phyloP scores from a whole-genome alignment of 805 yeast genomes.

The Barnettozyma wickerhamii region DNA sequence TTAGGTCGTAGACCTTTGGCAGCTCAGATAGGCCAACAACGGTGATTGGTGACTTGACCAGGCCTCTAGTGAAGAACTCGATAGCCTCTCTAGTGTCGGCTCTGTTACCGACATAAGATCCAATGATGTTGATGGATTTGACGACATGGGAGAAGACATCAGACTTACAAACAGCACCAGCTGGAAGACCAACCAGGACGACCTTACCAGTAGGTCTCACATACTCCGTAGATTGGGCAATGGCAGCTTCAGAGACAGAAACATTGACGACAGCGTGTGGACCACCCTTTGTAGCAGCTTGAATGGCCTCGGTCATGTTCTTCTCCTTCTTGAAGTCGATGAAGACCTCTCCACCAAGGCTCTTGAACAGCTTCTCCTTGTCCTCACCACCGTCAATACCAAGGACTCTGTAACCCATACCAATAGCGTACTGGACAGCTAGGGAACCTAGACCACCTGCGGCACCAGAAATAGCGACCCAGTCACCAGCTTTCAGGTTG shows the following conservation, averaged over 20 bases:
- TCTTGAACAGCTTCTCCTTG: constrained; percentile 50
- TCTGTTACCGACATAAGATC: constrained; percentile 88
- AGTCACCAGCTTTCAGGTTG: constrained; percentile 56
- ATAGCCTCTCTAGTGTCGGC: constrained; percentile 80
- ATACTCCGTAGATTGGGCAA: constrained; percentile 46
- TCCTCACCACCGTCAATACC: constrained; percentile 77
- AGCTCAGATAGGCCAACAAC: constrained; percentile 73
- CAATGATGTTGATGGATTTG: constrained; percentile 51
- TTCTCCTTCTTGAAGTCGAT: constrained; percentile 52
- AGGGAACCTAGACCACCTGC: constrained; percentile 80
- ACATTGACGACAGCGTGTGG: constrained; percentile 50
- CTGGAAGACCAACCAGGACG: constrained; percentile 59
- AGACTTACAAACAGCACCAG: constrained; percentile 49
- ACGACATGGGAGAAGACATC: constrained; percentile 52
- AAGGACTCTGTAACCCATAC: constrained; percentile 70
- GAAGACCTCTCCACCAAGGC: constrained; percentile 62
- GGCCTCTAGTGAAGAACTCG: constrained; percentile 68
- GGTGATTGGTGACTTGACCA: constrained; percentile 67
- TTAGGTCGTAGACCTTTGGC: constrained; percentile 64
- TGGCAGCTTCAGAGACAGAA: constrained; percentile 49
- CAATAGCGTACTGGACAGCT: constrained; percentile 73
- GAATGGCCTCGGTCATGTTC: constrained; percentile 45
- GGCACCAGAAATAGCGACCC: constrained; percentile 76
- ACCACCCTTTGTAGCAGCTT: constrained; percentile 55
- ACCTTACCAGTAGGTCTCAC: constrained; percentile 59